These are phyloP conservation scores for Cronartium quercuum DNA, from an alignment of 1,284 basidiomycete species.

Conservation along the genomic window DNA sequence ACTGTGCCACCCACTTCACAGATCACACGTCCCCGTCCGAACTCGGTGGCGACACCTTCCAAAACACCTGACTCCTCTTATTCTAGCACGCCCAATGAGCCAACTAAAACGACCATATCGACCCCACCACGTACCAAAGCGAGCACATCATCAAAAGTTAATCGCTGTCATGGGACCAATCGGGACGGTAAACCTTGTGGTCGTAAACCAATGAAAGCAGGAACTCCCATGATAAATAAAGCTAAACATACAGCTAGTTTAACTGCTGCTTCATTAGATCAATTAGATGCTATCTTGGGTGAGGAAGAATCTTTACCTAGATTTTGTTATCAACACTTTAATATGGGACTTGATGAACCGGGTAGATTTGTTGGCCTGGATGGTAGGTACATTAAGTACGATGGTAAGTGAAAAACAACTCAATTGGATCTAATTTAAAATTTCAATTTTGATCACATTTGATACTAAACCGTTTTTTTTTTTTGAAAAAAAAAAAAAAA, in stretches of 20 bases:
- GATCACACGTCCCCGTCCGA: too few species aligned
- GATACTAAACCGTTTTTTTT: neutral
- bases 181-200: constrained; percentile 16
- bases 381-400: constrained; percentile 1
- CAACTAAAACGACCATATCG: too few species aligned
- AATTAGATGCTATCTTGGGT: neutral
- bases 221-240: too few species aligned
- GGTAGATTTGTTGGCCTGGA: constrained; percentile 3
- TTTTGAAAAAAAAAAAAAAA: neutral
- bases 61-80: too few species aligned
- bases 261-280: neutral
- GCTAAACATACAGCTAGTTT: neutral
- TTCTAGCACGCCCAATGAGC: too few species aligned
- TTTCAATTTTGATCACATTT: neutral
- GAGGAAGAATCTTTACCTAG: neutral
- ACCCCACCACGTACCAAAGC: too few species aligned
- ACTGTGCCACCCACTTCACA: too few species aligned
- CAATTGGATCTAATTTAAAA: neutral
- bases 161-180: constrained; percentile 8
- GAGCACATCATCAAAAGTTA: neutral
- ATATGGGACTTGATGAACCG: neutral
- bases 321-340: constrained; percentile 25
- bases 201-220: constrained; percentile 23
- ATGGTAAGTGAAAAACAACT: neutral
- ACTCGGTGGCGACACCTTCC: too few species aligned